These are phyloP conservation scores for Aquanectria penicillioides DNA, from an alignment of 2,329 filamentous ascomycete species.

Conservation along the genomic window DNA sequence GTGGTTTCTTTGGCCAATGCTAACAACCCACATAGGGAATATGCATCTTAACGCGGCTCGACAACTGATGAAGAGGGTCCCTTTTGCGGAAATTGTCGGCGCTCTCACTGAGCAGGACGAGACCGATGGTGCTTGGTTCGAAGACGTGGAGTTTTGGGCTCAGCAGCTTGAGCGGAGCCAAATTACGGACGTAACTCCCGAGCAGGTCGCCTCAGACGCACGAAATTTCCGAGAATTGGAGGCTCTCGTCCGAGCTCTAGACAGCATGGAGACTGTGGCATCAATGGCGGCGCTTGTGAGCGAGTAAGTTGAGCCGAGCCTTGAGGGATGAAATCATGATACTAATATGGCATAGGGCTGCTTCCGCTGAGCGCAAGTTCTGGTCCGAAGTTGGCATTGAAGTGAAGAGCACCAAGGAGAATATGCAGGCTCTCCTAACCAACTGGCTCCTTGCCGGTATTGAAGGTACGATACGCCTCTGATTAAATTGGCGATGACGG, in stretches of 20 bases:
- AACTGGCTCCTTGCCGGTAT: slow-evolving; percentile 69
- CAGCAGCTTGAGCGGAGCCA: slow-evolving; percentile 48
- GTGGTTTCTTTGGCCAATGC: background rate
- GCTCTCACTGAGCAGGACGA: slow-evolving; percentile 51
- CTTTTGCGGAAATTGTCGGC: slow-evolving; percentile 59
- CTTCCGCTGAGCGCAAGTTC: slow-evolving; percentile 57
- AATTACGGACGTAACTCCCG: slow-evolving; percentile 49
- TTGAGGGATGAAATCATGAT: background rate
- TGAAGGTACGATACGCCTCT: slow-evolving; percentile 55
- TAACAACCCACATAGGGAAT: slow-evolving; percentile 51
- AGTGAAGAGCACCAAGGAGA: slow-evolving; percentile 64
- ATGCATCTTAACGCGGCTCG: slow-evolving; percentile 65
- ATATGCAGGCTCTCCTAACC: slow-evolving; percentile 69
- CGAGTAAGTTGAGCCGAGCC: slow-evolving; percentile 56
- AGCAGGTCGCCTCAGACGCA: slow-evolving; percentile 63
- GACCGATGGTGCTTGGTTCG: slow-evolving; percentile 49
- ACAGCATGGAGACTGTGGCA: slow-evolving; percentile 74
- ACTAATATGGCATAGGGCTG: slow-evolving; percentile 46
- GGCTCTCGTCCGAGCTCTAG: slow-evolving; percentile 70
- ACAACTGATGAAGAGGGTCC: slow-evolving; percentile 60
- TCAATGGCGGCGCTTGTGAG: slow-evolving; percentile 61
- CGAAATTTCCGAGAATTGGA: slow-evolving; percentile 76
- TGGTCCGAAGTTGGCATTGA: slow-evolving; percentile 64
- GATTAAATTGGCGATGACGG: background rate
- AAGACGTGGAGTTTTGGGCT: slow-evolving; percentile 54